Conservation (phyloP, 352 stramenopile species). For the Labyrinthula sp. region DNA sequence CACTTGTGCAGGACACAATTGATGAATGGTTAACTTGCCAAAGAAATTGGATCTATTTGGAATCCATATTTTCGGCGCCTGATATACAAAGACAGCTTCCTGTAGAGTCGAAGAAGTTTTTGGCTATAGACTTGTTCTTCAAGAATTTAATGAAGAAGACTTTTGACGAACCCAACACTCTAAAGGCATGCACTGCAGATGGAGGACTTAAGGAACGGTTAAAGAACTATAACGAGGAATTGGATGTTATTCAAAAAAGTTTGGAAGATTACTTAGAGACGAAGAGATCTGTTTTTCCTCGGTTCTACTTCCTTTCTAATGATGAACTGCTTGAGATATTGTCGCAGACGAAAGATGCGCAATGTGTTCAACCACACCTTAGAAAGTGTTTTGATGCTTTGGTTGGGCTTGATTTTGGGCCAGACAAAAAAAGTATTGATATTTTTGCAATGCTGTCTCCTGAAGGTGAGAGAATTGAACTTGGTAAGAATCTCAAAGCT, state of each 20-base stretch:
- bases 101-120: conserved; percentile 50
- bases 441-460: conserved; percentile 73
- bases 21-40: conserved; percentile 79
- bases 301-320: conserved; percentile 83
- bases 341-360: conserved; percentile 72
- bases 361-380: conserved; percentile 71
- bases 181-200: conserved; percentile 14
- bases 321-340: conserved; percentile 79
- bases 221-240: conserved; percentile 35
- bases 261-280: conserved; percentile 46
- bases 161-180: conserved; percentile 22
- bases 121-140: conserved; percentile 32
- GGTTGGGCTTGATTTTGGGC: conserved; percentile 28
- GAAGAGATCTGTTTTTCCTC: conserved; percentile 42
- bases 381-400: conserved; percentile 74
- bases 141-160: conserved; percentile 22
- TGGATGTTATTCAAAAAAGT: conserved; percentile 45
- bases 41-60: conserved; percentile 77
- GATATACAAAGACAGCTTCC: conserved; percentile 86
- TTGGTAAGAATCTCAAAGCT: conserved; percentile 73
- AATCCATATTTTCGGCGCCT: conserved; percentile 77
- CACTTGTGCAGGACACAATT: conserved; percentile 60
- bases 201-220: conserved; percentile 27
- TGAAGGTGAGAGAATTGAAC: conserved; percentile 60
- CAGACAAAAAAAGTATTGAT: conserved; percentile 41